phyloP scores from a whole-genome alignment of 164 flowering plant genomes.

The Berberis vulgaris region DNA sequence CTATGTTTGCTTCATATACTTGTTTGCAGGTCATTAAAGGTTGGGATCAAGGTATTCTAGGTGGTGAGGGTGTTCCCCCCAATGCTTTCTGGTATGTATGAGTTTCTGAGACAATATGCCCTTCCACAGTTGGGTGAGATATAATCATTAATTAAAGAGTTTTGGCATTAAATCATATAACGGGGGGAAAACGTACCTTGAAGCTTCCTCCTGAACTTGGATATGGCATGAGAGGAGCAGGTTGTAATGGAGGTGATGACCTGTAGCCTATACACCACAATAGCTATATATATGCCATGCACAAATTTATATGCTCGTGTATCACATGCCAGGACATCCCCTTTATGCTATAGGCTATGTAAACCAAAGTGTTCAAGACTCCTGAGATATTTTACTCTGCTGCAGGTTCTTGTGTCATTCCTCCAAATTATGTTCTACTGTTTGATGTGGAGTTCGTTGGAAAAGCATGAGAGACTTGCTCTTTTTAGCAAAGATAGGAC shows the following conservation, averaged over 20 bases:
- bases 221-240: conserved; percentile 86
- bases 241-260: conserved; percentile 79
- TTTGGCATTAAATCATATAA: background rate
- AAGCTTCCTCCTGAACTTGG: conserved; percentile 82
- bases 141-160: background rate
- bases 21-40: conserved; percentile 72
- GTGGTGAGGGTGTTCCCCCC: conserved; percentile 85
- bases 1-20: background rate
- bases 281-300: background rate
- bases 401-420: conserved; percentile 82
- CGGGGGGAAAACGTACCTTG: conserved; percentile 72
- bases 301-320: background rate
- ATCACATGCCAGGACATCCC: background rate
- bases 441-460: conserved; percentile 90
- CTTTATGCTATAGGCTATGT: background rate
- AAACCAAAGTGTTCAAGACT: background rate
- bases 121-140: background rate
- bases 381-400: background rate
- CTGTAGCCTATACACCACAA: background rate
- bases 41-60: conserved; percentile 88
- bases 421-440: conserved; percentile 74
- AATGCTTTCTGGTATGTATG: conserved; percentile 67
- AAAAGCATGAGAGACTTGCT: conserved; percentile 53
- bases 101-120: background rate
- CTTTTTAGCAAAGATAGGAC: too few relatives aligned